phyloP scores from a whole-genome alignment of 331 rosid species.

The Phaseolus coccineus region DNA sequence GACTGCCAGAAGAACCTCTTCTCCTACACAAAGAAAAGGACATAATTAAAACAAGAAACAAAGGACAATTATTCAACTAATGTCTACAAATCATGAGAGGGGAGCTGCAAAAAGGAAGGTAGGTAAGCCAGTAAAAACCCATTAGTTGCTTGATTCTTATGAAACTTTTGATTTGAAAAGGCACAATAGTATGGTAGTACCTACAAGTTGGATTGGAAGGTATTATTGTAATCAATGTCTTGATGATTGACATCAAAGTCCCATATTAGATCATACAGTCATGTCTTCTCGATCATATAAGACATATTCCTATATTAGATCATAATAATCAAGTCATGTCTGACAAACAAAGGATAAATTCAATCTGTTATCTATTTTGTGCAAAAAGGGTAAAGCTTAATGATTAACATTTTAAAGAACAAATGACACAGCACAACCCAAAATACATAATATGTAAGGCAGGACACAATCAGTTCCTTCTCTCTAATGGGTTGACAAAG shows the following conservation, averaged over 20 bases:
- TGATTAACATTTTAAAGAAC: slow-evolving; percentile 15
- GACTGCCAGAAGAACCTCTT: neutral
- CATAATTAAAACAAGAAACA: neutral
- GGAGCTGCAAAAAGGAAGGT: neutral
- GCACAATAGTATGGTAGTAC: neutral
- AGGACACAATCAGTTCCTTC: slow-evolving; percentile 10
- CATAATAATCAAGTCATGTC: neutral
- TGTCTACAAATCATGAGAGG: neutral
- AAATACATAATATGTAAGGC: neutral
- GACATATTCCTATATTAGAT: neutral
- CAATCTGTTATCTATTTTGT: neutral
- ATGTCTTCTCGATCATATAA: neutral
- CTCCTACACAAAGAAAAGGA: neutral
- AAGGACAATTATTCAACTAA: neutral
- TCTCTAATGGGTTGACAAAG: neutral
- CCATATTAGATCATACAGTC: neutral
- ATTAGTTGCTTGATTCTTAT: slow-evolving; percentile 21
- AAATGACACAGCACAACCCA: slow-evolving; percentile 24
- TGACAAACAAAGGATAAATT: neutral
- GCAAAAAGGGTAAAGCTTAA: slow-evolving; percentile 13
- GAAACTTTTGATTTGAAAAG: neutral
- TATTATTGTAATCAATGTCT: neutral
- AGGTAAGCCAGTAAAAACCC: neutral
- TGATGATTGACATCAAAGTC: neutral
- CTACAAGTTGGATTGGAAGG: neutral